These are phyloP conservation scores for Penicillium aurantiogriseum DNA, from an alignment of 2,329 filamentous ascomycete species.

Conservation along the genomic window DNA sequence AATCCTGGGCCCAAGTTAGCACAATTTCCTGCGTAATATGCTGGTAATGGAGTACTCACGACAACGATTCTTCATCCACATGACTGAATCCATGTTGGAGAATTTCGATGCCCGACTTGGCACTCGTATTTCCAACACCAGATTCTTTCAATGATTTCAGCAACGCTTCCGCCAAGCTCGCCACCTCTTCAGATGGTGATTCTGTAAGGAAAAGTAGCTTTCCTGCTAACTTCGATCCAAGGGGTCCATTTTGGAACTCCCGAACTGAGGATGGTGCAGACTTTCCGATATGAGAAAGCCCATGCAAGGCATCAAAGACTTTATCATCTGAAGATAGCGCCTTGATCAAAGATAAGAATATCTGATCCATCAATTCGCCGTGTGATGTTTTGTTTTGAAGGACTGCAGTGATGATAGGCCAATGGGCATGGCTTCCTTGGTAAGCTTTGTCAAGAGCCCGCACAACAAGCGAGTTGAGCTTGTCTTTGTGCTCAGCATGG, in stretches of 20 bases:
- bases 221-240: slow-evolving; percentile 53
- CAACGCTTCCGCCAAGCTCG: slow-evolving; percentile 41
- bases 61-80: slow-evolving; percentile 45
- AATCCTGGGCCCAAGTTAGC: slow-evolving; percentile 41
- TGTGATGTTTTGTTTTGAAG: slow-evolving; percentile 39
- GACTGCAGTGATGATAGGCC: slow-evolving; percentile 40
- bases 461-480: slow-evolving; percentile 38
- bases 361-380: slow-evolving; percentile 32
- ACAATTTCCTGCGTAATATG: slow-evolving; percentile 24
- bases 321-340: slow-evolving; percentile 41
- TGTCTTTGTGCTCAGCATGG: slow-evolving; percentile 36
- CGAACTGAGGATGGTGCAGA: slow-evolving; percentile 43
- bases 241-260: slow-evolving; percentile 43
- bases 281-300: slow-evolving; percentile 46
- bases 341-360: slow-evolving; percentile 43
- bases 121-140: slow-evolving; percentile 41
- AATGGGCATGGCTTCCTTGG: slow-evolving; percentile 36
- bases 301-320: slow-evolving; percentile 40
- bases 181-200: slow-evolving; percentile 52
- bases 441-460: slow-evolving; percentile 37
- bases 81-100: slow-evolving; percentile 52
- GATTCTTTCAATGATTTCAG: slow-evolving; percentile 34
- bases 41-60: slow-evolving; percentile 38
- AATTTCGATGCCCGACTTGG: slow-evolving; percentile 51
- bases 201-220: slow-evolving; percentile 55